Conservation (phyloP, 768 basidiomycete genomes). For the Cystobasidium onofrii region DNA sequence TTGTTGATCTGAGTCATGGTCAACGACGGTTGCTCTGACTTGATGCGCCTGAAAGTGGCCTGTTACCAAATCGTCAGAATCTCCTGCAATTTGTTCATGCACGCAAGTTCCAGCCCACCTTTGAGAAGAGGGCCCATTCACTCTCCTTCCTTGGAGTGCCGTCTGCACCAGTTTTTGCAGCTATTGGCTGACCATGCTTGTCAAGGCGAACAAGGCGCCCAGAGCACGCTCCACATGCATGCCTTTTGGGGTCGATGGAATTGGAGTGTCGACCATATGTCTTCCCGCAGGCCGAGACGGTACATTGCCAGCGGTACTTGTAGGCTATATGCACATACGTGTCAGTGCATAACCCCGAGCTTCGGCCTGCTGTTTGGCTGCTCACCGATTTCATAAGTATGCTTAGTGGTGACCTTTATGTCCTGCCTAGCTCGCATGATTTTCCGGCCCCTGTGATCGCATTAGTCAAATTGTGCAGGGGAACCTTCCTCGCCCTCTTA, state of each 20-base stretch:
- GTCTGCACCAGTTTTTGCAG: not conserved
- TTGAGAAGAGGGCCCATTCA: constrained; percentile 21
- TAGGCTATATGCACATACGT: too few species aligned
- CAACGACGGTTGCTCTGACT: not conserved
- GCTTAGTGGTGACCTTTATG: constrained; percentile 45
- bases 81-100: too few species aligned
- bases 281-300: constrained; percentile 8
- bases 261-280: constrained; percentile 32
- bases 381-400: constrained; percentile 48
- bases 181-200: constrained; percentile 9
- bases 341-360: too few species aligned
- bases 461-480: too few species aligned
- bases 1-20: constrained; percentile 27
- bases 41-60: constrained; percentile 22
- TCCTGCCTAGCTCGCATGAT: constrained; percentile 40
- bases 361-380: constrained; percentile 42
- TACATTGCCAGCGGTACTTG: constrained; percentile 42
- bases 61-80: not conserved
- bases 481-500: too few species aligned
- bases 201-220: constrained; percentile 16
- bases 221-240: constrained; percentile 46
- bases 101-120: constrained; percentile 7
- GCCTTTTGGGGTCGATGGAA: constrained; percentile 45
- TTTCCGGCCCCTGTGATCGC: constrained; percentile 24
- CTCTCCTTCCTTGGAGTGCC: constrained; percentile 10